Evolutionary conservation across 768 basidiomycete species (phyloP), one percentile per base, ranked within the genome.

Genomic region (Clitopilus hobsonii): DNA sequence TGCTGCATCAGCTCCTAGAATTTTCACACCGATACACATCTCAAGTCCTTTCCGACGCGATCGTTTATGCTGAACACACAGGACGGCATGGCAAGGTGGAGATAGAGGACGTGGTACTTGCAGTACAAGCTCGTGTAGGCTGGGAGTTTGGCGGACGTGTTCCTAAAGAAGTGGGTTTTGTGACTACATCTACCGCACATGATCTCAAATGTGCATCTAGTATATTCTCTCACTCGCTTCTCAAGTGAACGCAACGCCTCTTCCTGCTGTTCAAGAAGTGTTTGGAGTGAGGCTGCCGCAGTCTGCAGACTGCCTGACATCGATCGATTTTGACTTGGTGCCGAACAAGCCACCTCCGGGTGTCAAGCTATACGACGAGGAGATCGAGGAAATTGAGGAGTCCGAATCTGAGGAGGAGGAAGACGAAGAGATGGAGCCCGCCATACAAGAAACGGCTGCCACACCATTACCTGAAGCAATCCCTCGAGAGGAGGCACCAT

Each of bases 121-220:
- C 91, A 1, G 86, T 92, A 4, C 91, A 94, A 68, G 90, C 91
- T 5, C 84, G 91, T 54, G 92, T 94, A 3, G 92, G 91, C 38
- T 94, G 92, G 92, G 92, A 94, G 69, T 89, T 92, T 66, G 91
- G 91, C 22, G 91, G 92, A 5, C 79, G 91, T 32, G 83, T 94
- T 25, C 91, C 91, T 2, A 93, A 93, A 71, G 91, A 94, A 83
- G 91, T 93, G 54, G 25, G 74, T 69, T 23, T 20, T 13, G 49
- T 59, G 38, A 49, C 54, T 55, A 41, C 26, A 6, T 32, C 25
- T 54, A 22, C 32, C 32, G 32, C 13, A 36, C 32, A n/a, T 52
- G 14, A 54, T 16, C 5, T 52, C 28, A 29, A 25, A 32, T 13
- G 24, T 50, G 11, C 20, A 23, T 55, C 38, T 64, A 94, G 91